Evolutionary conservation across 148 eudicot genomes (phyloP), one percentile per base, ranked within the genome.

Genomic region (Vaccinium vitisidaea): DNA sequence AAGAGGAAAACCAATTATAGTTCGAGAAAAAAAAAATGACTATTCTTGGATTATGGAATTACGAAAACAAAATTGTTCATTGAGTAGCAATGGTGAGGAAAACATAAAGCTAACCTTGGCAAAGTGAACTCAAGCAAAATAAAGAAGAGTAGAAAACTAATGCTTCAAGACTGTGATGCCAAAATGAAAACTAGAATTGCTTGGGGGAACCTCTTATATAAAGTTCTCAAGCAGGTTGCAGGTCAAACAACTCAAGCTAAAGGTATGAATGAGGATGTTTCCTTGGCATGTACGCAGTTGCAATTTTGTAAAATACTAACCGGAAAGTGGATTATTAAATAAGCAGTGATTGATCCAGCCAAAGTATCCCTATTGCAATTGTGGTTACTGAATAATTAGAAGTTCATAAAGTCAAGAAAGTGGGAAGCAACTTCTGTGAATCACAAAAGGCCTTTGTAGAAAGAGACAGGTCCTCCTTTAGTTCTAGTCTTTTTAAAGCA

Each of bases 201-300:
- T 69, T 70, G 21, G 84, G 84, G 84, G 76, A 32, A 52, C 63
- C 59, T 54, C 32, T 73, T 74, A 80, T 59, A 80, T 59, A 80
- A n/a, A 39, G 21, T 36, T 73, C 32, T 59, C 21, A 6, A 59
- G 32, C 12, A 14, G 74, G 56, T 32, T 83, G 50, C 79, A 32
- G 23, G 79, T 81, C 83, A 63, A 43, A 43, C 46, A 3, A 43
- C 46, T 43, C 46, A 43, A 43, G 46, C 46, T 43, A 6, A 21
- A 70, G 48, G 18, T 13, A 36, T 83, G 84, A 83, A 73, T 2
- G 25, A 50, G 77, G 84, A 67, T 69, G 6, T 16, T 52, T 71
- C 25, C 65, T 23, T 18, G 67, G 21, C 79, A 27, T 10, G 21
- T 36, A 19, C 32, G 32, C 5, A 53, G 54, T 74, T 83, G 79